Percentiles rank a stretch among this genome's conserved stretches.
These are phyloP conservation scores for Yamadazyma conglobata DNA, from an alignment of 1,139 yeast genomes.

Conservation along the genomic window DNA sequence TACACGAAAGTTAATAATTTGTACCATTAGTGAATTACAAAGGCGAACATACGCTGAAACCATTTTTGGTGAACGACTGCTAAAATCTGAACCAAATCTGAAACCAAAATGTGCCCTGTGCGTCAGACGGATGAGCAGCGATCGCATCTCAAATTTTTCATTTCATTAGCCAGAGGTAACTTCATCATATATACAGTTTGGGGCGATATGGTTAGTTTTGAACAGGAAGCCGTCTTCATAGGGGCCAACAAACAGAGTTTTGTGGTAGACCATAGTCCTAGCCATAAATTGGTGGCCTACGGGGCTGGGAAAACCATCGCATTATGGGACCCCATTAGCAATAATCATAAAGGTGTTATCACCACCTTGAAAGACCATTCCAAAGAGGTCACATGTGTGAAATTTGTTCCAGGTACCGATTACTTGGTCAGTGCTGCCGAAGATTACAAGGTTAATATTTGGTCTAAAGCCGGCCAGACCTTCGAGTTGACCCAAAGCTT, in stretches of 20 bases:
- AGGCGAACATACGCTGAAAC: slow-evolving; percentile 30
- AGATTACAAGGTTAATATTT: slow-evolving; percentile 58
- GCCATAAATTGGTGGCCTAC: slow-evolving; percentile 52
- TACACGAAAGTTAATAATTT: slow-evolving; percentile 18
- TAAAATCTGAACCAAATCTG: no score
- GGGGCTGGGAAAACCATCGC: slow-evolving; percentile 79
- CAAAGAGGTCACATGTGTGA: slow-evolving; percentile 55
- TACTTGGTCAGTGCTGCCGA: slow-evolving; percentile 61
- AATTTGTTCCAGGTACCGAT: slow-evolving; percentile 48
- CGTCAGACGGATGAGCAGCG: no score
- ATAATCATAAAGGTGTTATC: slow-evolving; percentile 42
- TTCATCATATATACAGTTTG: no score
- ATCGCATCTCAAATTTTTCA: slow-evolving; percentile 10
- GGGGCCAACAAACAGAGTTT: slow-evolving; percentile 80
- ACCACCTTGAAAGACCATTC: slow-evolving; percentile 58
- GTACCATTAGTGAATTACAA: no score
- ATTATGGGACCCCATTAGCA: slow-evolving; percentile 60
- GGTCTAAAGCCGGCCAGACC: slow-evolving; percentile 37
- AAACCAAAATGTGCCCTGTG: no score
- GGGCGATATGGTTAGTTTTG: slow-evolving; percentile 3
- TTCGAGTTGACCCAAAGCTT: slow-evolving; percentile 32
- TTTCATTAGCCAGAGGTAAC: slow-evolving; percentile 1
- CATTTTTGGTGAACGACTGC: slow-evolving; percentile 15
- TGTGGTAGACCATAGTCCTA: slow-evolving; percentile 54
- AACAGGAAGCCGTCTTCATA: slow-evolving; percentile 58